Evolutionary conservation across 2,329 filamentous ascomycete genomes (phyloP).

Genomic region (Seiridium cupressi): DNA sequence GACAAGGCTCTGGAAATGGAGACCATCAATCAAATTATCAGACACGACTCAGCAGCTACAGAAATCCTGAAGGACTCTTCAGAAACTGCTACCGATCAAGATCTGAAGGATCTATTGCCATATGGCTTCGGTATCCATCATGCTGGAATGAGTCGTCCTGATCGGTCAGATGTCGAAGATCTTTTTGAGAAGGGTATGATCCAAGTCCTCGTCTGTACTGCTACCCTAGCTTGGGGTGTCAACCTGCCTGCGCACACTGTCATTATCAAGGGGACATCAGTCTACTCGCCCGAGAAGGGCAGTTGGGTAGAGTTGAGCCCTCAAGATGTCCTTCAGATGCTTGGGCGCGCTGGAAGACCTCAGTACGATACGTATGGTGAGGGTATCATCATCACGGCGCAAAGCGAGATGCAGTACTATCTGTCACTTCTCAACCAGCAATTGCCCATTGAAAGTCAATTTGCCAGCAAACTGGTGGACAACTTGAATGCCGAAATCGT

Average conservation of each 20-base stretch:
- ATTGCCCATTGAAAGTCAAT: conserved; percentile 93
- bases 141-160: conserved; percentile 93
- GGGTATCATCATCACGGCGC: conserved; percentile 97
- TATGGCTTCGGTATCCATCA: conserved; percentile 99
- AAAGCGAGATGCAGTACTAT: conserved; percentile 95
- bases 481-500: conserved; percentile 97
- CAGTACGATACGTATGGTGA: conserved; percentile 98
- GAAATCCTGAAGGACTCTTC: conserved; percentile 86
- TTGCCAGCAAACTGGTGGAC: conserved; percentile 89
- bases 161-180: conserved; percentile 92
- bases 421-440: conserved; percentile 96
- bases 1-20: conserved; percentile 97
- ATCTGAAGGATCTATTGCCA: conserved; percentile 89
- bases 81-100: conserved; percentile 76
- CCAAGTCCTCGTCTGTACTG: conserved; percentile 94
- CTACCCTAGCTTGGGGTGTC: conserved; percentile 98
- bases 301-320: conserved; percentile 97
- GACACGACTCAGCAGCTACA: conserved; percentile 86
- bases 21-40: conserved; percentile 92
- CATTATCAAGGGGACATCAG: conserved; percentile 97
- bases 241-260: conserved; percentile 97
- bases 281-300: conserved; percentile 98
- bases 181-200: conserved; percentile 89
- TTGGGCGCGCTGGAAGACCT: conserved; percentile 91
- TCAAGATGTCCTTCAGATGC: conserved; percentile 97